Percentiles rank a stretch among this genome's conserved stretches.
Conservation (phyloP, 2,329 filamentous ascomycete species). For the Trichoderma aggressivum region DNA sequence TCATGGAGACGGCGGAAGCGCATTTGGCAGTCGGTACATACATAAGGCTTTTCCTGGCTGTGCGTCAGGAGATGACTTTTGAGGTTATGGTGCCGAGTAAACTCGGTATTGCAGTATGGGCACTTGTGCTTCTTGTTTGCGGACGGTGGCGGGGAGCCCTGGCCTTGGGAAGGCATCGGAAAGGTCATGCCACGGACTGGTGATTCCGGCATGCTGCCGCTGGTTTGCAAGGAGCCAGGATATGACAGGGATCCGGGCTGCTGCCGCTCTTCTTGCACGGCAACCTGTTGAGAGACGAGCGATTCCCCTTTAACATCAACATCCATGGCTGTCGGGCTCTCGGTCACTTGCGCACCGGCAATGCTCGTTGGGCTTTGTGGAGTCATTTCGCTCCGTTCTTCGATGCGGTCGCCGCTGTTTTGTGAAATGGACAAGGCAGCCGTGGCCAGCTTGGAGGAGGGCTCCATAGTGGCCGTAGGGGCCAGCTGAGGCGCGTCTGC, state of each 20-base stretch:
- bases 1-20: slow-evolving; percentile 92
- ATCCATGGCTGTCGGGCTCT: slow-evolving; percentile 54
- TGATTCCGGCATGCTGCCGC: slow-evolving; percentile 42
- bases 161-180: slow-evolving; percentile 47
- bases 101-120: slow-evolving; percentile 93
- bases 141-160: slow-evolving; percentile 56
- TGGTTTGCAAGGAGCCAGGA: slow-evolving; percentile 48
- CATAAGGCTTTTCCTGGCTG: slow-evolving; percentile 96
- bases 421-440: slow-evolving; percentile 32
- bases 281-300: slow-evolving; percentile 39
- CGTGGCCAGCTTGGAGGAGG: slow-evolving; percentile 37
- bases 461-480: slow-evolving; percentile 44
- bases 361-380: slow-evolving; percentile 45
- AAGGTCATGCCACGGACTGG: slow-evolving; percentile 54
- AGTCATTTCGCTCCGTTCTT: slow-evolving; percentile 41
- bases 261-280: slow-evolving; percentile 50
- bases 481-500: slow-evolving; percentile 48
- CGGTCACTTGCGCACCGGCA: slow-evolving; percentile 42
- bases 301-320: slow-evolving; percentile 43
- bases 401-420: slow-evolving; percentile 33
- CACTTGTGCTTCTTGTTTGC: slow-evolving; percentile 87
- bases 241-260: slow-evolving; percentile 53
- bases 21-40: slow-evolving; percentile 89
- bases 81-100: slow-evolving; percentile 94
- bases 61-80: slow-evolving; percentile 97